phyloP scores from a whole-genome alignment of 805 yeast genomes.

The Saturnispora besseyi region DNA sequence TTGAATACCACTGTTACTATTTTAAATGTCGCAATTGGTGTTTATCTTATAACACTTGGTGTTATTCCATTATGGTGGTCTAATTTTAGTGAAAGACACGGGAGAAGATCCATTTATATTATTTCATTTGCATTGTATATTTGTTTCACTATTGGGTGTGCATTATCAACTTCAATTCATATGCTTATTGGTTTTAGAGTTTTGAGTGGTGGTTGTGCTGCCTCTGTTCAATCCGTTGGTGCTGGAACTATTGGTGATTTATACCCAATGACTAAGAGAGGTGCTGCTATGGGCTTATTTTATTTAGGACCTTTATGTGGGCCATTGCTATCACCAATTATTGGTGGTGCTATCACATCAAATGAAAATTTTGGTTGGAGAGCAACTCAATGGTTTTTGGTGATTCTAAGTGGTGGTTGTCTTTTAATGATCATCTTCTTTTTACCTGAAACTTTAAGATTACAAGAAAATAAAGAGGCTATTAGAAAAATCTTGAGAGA shows the following conservation, averaged over 20 bases:
- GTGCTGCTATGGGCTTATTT: constrained; percentile 69
- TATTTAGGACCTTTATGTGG: constrained; percentile 78
- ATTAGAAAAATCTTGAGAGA: constrained; percentile 38
- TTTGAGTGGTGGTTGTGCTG: constrained; percentile 71
- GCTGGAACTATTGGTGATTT: constrained; percentile 82
- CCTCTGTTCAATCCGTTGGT: constrained; percentile 81
- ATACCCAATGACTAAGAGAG: constrained; percentile 58
- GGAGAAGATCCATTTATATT: constrained; percentile 67
- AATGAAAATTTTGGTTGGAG: constrained; percentile 70
- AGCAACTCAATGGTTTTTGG: constrained; percentile 80
- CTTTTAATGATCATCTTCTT: constrained; percentile 41
- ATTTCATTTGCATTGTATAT: constrained; percentile 54
- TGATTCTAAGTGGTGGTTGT: constrained; percentile 52
- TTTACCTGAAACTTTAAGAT: constrained; percentile 74
- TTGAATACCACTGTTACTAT: constrained; percentile 48
- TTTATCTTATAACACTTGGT: constrained; percentile 66
- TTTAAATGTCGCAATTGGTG: constrained; percentile 74
- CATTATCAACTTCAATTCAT: constrained; percentile 51
- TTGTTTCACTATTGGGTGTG: constrained; percentile 65
- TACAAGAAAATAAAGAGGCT: constrained; percentile 49
- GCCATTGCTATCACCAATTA: constrained; percentile 69
- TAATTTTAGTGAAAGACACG: constrained; percentile 62
- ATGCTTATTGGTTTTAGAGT: constrained; percentile 62
- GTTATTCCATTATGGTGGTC: constrained; percentile 89
- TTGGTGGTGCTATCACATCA: constrained; percentile 63